A percentile compares a stretch with the other conserved stretches of the same genome.
These are phyloP conservation scores for Coemansia sp. DNA, from an alignment of 192 early-diverging fungal genomes.

Conservation along the genomic window DNA sequence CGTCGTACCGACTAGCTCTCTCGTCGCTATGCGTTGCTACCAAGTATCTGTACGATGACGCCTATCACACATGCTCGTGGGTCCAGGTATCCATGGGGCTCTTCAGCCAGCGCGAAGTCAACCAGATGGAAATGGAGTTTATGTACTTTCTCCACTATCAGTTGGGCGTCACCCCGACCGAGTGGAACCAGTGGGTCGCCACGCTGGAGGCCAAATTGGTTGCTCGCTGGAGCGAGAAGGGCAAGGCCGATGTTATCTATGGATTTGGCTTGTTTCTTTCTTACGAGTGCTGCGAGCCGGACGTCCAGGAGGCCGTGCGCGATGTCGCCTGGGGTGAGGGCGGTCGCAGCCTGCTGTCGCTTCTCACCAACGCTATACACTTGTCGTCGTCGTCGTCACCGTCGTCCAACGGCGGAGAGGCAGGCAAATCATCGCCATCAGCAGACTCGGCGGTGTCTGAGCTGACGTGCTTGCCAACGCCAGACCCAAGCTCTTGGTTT, in stretches of 20 bases:
- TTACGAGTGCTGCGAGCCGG: constrained; percentile 53
- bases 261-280: constrained; percentile 55
- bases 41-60: constrained; percentile 72
- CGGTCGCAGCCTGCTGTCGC: constrained; percentile 42
- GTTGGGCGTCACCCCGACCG: constrained; percentile 57
- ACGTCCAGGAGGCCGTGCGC: constrained; percentile 50
- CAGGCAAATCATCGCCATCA: constrained; percentile 48
- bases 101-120: constrained; percentile 62
- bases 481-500: constrained; percentile 54
- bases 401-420: constrained; percentile 3
- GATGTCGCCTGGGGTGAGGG: constrained; percentile 59
- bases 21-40: constrained; percentile 68
- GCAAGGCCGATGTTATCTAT: constrained; percentile 54
- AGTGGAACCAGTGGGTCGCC: constrained; percentile 60
- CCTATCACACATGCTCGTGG: constrained; percentile 73
- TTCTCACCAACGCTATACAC: constrained; percentile 53
- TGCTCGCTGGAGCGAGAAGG: constrained; percentile 53
- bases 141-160: constrained; percentile 60
- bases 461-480: constrained; percentile 49
- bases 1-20: constrained; percentile 66
- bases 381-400: constrained; percentile 8
- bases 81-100: constrained; percentile 61
- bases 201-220: constrained; percentile 60
- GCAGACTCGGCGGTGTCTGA: constrained; percentile 53
- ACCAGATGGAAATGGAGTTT: constrained; percentile 70